Conservation (phyloP, 768 basidiomycete species). For the Plicaturopsis crispa region DNA sequence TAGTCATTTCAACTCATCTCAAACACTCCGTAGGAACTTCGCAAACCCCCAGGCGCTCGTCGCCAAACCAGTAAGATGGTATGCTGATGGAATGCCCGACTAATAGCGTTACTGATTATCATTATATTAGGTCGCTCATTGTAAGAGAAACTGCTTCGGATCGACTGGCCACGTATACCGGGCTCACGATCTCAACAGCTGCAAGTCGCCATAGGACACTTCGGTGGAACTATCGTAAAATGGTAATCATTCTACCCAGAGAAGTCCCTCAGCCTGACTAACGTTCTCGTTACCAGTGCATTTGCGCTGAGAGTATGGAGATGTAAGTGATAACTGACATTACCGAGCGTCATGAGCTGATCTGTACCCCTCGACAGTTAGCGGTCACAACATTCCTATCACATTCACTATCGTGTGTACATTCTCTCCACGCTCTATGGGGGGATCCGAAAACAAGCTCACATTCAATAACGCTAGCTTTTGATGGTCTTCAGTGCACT, state of each 20-base stretch:
- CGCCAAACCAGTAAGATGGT: slow-evolving; percentile 19
- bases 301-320: slow-evolving; percentile 59
- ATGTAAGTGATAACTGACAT: too few species aligned
- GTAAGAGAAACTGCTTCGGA: too few species aligned
- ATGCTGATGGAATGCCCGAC: not conserved
- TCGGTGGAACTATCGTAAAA: slow-evolving; percentile 46
- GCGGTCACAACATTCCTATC: slow-evolving; percentile 39
- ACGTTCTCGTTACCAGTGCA: slow-evolving; percentile 23
- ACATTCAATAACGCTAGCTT: too few species aligned
- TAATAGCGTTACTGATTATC: too few species aligned
- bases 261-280: too few species aligned
- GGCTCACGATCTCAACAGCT: slow-evolving; percentile 19
- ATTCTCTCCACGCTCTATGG: not conserved
- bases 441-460: slow-evolving; percentile 20
- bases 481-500: too few species aligned
- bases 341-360: too few species aligned
- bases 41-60: slow-evolving; percentile 15
- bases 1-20: not conserved
- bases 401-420: slow-evolving; percentile 37
- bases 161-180: too few species aligned
- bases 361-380: slow-evolving; percentile 29
- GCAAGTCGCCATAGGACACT: slow-evolving; percentile 27
- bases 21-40: slow-evolving; percentile 26
- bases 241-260: slow-evolving; percentile 24
- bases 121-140: slow-evolving; percentile 31